phyloP scores from a whole-genome alignment of 1,284 basidiomycete genomes.

The Trametes hirsuta region DNA sequence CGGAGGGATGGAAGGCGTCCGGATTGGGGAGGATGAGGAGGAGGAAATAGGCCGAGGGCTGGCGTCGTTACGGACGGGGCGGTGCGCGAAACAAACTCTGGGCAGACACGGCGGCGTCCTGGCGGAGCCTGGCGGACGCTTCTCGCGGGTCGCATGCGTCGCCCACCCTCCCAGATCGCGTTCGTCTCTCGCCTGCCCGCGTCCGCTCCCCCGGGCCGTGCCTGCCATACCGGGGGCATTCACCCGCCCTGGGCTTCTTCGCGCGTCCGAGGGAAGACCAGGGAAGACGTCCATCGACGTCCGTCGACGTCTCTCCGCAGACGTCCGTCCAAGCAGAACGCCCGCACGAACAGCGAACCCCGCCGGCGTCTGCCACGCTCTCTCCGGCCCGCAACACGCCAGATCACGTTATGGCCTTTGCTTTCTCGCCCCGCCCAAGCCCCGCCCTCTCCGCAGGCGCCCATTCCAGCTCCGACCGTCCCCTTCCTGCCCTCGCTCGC shows the following conservation, averaged over 20 bases:
- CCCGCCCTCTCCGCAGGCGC: neutral
- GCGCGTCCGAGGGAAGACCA: neutral
- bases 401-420: constrained; percentile 28
- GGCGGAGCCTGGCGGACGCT: neutral
- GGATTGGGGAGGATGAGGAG: constrained; percentile 15
- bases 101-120: neutral
- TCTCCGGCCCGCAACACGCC: constrained; percentile 32
- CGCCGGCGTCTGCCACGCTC: constrained; percentile 2
- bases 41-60: constrained; percentile 1
- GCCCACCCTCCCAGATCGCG: neutral
- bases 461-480: neutral
- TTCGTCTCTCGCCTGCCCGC: neutral
- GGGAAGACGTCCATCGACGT: too few species aligned
- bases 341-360: neutral
- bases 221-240: constrained; percentile 15
- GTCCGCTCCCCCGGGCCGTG: constrained; percentile 2
- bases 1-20: constrained; percentile 16
- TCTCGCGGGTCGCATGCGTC: neutral
- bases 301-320: too few species aligned
- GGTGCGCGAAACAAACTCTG: constrained; percentile 16
- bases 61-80: constrained; percentile 20
- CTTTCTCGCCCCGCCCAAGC: constrained; percentile 5
- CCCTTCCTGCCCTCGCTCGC: neutral
- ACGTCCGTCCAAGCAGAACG: neutral
- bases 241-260: constrained; percentile 3